A percentile compares a stretch with the other conserved stretches of the same genome.
Evolutionary conservation across 352 stramenopile species (phyloP).

Genomic region (Phytophthora sp.): DNA sequence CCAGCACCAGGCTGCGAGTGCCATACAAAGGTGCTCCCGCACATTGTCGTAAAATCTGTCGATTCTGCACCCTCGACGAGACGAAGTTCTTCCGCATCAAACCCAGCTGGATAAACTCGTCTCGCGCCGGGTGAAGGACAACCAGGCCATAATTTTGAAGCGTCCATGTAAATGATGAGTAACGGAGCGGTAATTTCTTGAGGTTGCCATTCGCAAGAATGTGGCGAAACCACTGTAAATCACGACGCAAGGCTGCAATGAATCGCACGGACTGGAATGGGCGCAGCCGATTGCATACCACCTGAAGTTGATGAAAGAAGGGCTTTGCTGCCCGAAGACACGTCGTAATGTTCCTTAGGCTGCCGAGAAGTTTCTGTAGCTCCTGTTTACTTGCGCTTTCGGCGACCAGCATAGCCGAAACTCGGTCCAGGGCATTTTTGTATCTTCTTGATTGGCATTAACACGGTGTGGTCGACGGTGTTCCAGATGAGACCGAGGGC

Average conservation of each 20-base stretch:
- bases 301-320: conserved; percentile 17
- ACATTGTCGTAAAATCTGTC: conserved; percentile 2
- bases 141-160: neutral
- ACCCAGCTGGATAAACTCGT: neutral
- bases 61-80: neutral
- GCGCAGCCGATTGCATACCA: neutral
- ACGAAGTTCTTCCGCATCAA: neutral
- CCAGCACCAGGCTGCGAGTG: neutral
- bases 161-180: conserved; percentile 18
- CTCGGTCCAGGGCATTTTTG: conserved; percentile 15
- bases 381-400: conserved; percentile 1
- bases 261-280: neutral
- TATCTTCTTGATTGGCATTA: conserved; percentile 28
- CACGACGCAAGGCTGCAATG: neutral
- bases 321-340: conserved; percentile 28
- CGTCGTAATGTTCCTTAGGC: conserved; percentile 22
- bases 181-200: neutral
- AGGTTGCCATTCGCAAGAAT: conserved; percentile 2
- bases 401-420: neutral
- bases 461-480: conserved; percentile 9
- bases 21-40: neutral
- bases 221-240: conserved; percentile 1
- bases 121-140: neutral
- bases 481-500: conserved; percentile 23
- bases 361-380: conserved; percentile 31